A percentile compares a stretch with the other conserved stretches of the same genome.
Conservation (phyloP, 306 rosid genomes). For the Vigna radiata region DNA sequence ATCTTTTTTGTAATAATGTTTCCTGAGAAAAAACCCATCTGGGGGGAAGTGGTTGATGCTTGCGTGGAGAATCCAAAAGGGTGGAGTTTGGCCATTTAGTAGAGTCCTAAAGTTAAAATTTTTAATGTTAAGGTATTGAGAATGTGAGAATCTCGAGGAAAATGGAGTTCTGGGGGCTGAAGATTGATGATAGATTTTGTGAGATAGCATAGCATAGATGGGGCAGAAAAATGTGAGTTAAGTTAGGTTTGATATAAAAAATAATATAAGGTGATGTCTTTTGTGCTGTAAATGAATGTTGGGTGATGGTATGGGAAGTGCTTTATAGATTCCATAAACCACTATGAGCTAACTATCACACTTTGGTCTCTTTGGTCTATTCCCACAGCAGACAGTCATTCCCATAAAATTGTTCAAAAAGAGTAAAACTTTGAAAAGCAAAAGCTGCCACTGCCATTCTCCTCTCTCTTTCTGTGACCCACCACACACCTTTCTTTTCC, state of each 20-base stretch:
- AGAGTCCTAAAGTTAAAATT: conserved; percentile 52
- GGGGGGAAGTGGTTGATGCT: conserved; percentile 17
- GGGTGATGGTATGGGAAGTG: conserved; percentile 51
- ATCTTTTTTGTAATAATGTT: no score
- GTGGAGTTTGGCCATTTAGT: conserved; percentile 71
- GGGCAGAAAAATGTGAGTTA: conserved; percentile 54
- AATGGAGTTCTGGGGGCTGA: conserved; percentile 50
- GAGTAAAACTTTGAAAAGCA: conserved; percentile 72
- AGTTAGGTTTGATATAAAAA: conserved; percentile 34
- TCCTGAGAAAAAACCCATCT: no score
- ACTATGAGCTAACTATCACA: conserved; percentile 52
- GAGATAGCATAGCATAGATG: conserved; percentile 58
- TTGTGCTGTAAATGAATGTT: conserved; percentile 64
- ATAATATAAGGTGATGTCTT: conserved; percentile 44
- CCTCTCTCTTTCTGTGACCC: conserved; percentile 50
- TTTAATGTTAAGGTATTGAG: conserved; percentile 49
- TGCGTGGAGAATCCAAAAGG: conserved; percentile 74
- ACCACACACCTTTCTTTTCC: conserved; percentile 43
- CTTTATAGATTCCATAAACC: conserved; percentile 66
- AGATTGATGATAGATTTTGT: conserved; percentile 75
- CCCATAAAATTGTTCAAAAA: conserved; percentile 66
- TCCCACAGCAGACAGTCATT: conserved; percentile 65
- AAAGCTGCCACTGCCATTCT: conserved; percentile 69
- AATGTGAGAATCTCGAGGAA: conserved; percentile 92
- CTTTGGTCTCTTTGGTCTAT: conserved; percentile 54